Conservation (phyloP, 495 filamentous ascomycete species). For the Pyronema omphalodes region DNA sequence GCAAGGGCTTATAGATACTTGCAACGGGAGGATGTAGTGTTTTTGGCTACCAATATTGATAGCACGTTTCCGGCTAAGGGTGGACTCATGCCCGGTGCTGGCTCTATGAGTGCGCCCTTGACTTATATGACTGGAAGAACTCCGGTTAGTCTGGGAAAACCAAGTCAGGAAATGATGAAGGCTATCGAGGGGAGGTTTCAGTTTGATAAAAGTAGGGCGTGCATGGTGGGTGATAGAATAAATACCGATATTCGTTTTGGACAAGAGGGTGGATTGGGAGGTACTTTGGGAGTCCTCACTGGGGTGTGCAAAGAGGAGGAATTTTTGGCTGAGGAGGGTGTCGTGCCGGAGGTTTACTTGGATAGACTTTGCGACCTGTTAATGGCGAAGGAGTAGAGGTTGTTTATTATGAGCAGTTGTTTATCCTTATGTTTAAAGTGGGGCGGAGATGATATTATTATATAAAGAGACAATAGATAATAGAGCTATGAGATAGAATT, state of each 20-base stretch:
- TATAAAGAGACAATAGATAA: neutral
- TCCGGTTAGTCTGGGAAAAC: constrained; percentile 73
- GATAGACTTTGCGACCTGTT: constrained; percentile 63
- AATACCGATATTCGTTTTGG: constrained; percentile 96
- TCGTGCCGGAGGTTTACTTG: constrained; percentile 59
- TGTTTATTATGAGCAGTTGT: too few species aligned
- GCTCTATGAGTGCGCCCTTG: constrained; percentile 61
- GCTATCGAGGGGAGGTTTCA: constrained; percentile 88
- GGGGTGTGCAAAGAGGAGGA: constrained; percentile 72
- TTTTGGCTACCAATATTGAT: constrained; percentile 87
- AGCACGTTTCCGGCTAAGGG: constrained; percentile 63
- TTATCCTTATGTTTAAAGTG: neutral
- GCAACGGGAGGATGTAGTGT: constrained; percentile 54
- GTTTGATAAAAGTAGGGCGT: constrained; percentile 65
- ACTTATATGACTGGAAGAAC: constrained; percentile 51
- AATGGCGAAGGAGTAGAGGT: neutral
- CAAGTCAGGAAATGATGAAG: constrained; percentile 98
- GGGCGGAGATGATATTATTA: neutral
- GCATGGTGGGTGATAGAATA: constrained; percentile 90
- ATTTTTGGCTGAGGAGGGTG: constrained; percentile 42
- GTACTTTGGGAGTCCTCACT: constrained; percentile 79
- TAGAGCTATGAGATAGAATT: neutral
- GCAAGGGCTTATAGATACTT: constrained; percentile 73
- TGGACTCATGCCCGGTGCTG: constrained; percentile 79
- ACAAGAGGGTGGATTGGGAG: constrained; percentile 73